phyloP scores from a whole-genome alignment of 2,329 filamentous ascomycete species.

The Neoscytalidium dimidiatum region DNA sequence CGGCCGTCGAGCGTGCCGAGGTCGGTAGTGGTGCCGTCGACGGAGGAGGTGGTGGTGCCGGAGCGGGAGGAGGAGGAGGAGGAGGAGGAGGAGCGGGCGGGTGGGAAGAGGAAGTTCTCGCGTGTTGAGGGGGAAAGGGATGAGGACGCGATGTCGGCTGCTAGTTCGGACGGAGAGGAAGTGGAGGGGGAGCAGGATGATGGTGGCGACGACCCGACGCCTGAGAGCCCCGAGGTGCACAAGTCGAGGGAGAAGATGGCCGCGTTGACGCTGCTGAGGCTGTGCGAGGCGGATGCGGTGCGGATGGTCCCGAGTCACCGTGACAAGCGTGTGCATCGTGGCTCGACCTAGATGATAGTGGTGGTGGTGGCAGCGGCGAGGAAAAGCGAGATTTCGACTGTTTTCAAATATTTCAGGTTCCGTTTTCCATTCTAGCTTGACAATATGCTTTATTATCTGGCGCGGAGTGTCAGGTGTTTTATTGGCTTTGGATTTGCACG shows the following conservation, averaged over 20 bases:
- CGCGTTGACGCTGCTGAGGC: slow-evolving; percentile 37
- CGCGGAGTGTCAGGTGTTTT: too few species aligned
- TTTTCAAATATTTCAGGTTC: too few species aligned
- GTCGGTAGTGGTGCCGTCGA: neutral
- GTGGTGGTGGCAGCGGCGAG: too few species aligned
- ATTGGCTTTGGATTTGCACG: too few species aligned
- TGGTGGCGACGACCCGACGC: neutral
- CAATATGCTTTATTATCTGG: too few species aligned
- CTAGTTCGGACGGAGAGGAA: neutral
- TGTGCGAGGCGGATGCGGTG: slow-evolving; percentile 28
- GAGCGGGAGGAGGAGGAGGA: neutral
- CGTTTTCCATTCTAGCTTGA: neutral
- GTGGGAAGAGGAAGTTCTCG: slow-evolving; percentile 25
- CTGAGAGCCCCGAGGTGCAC: neutral
- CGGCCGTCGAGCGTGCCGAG: slow-evolving; percentile 26
- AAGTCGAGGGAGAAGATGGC: slow-evolving; percentile 33
- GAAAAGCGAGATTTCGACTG: neutral
- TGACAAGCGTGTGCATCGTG: slow-evolving; percentile 34
- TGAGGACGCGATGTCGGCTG: neutral
- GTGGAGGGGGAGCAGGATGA: neutral
- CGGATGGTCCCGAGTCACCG: slow-evolving; percentile 18
- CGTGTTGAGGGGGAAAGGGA: slow-evolving; percentile 23
- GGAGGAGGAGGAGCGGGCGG: neutral
- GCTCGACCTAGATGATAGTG: slow-evolving; percentile 23
- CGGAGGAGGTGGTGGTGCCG: neutral